These are phyloP conservation scores for Plantago elongata DNA, from an alignment of 257 asterid species.

Conservation along the genomic window DNA sequence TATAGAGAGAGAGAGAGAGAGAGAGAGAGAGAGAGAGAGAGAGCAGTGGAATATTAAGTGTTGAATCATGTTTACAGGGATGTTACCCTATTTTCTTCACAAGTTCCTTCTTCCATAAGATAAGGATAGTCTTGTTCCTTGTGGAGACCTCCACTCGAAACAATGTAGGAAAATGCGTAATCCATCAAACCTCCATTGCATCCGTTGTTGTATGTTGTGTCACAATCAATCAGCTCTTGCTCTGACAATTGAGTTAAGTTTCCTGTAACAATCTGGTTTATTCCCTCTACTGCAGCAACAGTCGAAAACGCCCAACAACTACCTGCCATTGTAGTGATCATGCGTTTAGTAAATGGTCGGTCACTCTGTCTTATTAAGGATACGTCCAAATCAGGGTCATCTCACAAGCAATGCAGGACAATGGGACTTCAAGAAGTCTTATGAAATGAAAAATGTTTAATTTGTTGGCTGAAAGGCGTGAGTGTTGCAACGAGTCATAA, in stretches of 20 bases:
- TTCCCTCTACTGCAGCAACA: conserved; percentile 75
- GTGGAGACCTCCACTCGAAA: conserved; percentile 54
- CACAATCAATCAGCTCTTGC: conserved; percentile 69
- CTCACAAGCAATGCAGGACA: no score
- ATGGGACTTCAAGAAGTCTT: no score
- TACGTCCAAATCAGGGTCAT: no score
- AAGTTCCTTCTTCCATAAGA: conserved; percentile 70
- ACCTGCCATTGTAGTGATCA: conserved; percentile 30
- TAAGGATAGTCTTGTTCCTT: conserved; percentile 75
- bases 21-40: no score
- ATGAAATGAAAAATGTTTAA: no score
- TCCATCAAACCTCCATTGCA: conserved; percentile 82
- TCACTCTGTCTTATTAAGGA: no score
- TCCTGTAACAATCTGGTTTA: conserved; percentile 61
- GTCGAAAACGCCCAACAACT: conserved; percentile 90
- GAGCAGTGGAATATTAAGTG: background rate
- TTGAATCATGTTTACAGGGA: background rate
- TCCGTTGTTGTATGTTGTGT: conserved; percentile 55
- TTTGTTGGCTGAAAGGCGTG: no score
- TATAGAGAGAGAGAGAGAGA: no score
- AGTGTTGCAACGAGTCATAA: background rate
- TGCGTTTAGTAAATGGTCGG: background rate
- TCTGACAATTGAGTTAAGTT: conserved; percentile 62
- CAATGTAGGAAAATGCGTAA: conserved; percentile 54
- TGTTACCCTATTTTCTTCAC: conserved; percentile 53